Evolutionary conservation across 345 rosid genomes (phyloP).

Genomic region (Gossypium herbaceum): DNA sequence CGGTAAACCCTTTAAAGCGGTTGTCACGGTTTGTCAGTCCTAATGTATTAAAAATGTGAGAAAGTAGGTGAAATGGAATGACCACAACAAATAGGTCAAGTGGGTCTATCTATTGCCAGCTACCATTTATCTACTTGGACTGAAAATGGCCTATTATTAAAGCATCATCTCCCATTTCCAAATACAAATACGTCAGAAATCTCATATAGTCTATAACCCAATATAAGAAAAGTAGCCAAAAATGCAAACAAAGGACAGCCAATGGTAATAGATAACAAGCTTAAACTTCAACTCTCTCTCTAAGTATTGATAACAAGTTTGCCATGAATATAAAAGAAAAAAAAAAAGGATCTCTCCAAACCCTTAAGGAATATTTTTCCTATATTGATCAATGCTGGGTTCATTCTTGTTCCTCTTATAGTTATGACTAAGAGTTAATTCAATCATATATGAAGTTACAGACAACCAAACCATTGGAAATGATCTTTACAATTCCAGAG

Average conservation of each 20-base stretch:
- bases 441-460: neutral
- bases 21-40: neutral
- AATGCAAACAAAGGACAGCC: neutral
- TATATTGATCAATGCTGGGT: neutral
- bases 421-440: neutral
- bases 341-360: neutral
- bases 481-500: neutral
- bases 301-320: neutral
- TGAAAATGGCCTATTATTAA: neutral
- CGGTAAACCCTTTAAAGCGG: neutral
- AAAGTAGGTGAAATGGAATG: neutral
- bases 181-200: neutral
- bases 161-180: constrained; percentile 4
- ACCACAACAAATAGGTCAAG: neutral
- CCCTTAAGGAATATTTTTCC: neutral
- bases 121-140: neutral
- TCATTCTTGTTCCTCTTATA: neutral
- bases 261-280: neutral
- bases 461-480: neutral
- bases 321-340: neutral
- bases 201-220: neutral
- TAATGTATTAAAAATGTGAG: neutral
- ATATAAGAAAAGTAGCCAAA: neutral
- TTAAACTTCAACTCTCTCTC: constrained; percentile 1
- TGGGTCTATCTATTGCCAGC: neutral